phyloP scores from a whole-genome alignment of 441 rosid species.

The Adansonia madagascariensis region DNA sequence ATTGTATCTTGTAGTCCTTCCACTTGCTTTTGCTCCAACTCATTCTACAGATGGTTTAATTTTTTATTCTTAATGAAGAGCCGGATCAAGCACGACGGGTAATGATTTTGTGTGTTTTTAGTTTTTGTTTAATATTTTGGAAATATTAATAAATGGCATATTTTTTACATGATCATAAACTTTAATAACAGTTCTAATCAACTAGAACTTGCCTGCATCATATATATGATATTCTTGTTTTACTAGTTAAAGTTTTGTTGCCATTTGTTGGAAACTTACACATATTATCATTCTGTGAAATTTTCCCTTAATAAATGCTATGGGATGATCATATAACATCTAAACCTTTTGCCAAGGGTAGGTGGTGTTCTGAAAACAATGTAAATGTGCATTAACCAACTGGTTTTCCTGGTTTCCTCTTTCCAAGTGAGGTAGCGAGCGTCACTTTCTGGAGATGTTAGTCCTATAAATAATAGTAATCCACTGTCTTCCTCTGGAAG shows the following conservation, averaged over 20 bases:
- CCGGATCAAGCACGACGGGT: constrained; percentile 4
- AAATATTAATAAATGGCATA: background rate
- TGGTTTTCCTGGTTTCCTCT: background rate
- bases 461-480: background rate
- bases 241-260: no score
- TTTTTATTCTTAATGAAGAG: background rate
- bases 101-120: background rate
- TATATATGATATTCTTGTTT: background rate
- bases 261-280: background rate
- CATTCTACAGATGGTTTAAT: background rate
- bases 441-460: background rate
- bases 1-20: background rate
- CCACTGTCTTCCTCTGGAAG: background rate
- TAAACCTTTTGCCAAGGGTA: background rate
- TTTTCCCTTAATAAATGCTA: background rate
- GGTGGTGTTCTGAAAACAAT: background rate
- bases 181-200: background rate
- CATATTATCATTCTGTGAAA: background rate
- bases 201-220: background rate
- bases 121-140: background rate
- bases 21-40: background rate
- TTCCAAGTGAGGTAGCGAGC: background rate
- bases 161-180: background rate
- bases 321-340: background rate
- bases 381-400: background rate